A percentile compares a stretch with the other conserved stretches of the same genome.
These are phyloP conservation scores for Phialocephala sp. DNA, from an alignment of 2,329 filamentous ascomycete genomes.

Conservation along the genomic window DNA sequence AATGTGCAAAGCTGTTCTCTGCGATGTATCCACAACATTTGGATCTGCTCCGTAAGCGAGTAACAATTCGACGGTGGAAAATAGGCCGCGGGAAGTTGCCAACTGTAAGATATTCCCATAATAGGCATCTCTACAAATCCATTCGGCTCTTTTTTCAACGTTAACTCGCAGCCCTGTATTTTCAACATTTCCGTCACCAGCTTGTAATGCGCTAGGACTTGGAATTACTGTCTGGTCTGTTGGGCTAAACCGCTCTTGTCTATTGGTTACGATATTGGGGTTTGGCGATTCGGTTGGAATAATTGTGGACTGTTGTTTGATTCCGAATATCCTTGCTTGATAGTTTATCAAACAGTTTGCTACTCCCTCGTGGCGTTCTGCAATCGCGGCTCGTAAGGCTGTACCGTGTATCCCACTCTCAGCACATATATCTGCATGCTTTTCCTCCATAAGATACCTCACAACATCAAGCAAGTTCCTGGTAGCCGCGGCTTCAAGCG, in stretches of 20 bases:
- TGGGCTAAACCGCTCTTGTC: no score
- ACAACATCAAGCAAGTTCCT: conserved; percentile 1
- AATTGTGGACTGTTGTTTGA: neutral
- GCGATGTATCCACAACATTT: conserved; percentile 12
- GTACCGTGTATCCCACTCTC: conserved; percentile 18
- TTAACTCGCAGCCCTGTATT: neutral
- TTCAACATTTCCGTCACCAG: neutral
- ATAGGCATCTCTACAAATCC: neutral
- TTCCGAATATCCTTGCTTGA: neutral
- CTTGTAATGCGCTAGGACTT: neutral
- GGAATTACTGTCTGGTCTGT: neutral
- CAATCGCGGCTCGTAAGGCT: conserved; percentile 12
- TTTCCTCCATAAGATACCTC: conserved; percentile 11
- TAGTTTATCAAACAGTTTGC: neutral
- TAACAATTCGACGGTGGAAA: conserved; percentile 3
- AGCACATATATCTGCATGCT: conserved; percentile 4
- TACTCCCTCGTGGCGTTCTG: neutral
- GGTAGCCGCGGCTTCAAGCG: conserved; percentile 16
- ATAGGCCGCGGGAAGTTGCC: neutral
- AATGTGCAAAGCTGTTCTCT: conserved; percentile 16
- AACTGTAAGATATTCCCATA: neutral
- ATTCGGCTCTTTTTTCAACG: neutral
- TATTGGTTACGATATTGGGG: no score
- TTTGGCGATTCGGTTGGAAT: no score
- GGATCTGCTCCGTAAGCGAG: conserved; percentile 17